Conservation (phyloP, 768 basidiomycete species). For the Amanita exitialis region DNA sequence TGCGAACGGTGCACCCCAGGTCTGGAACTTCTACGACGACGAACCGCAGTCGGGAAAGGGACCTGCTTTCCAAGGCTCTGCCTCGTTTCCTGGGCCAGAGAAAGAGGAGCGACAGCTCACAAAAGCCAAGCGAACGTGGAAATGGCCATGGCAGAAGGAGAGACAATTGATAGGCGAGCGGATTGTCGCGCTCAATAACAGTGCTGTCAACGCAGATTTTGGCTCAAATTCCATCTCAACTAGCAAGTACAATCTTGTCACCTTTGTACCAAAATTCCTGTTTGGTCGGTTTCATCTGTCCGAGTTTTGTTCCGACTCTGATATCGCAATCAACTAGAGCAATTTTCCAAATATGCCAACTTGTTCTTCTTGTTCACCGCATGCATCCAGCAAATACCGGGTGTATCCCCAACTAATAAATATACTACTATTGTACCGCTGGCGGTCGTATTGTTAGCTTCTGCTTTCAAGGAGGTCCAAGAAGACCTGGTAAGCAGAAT, state of each 20-base stretch:
- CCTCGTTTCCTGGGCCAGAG: conserved; percentile 26
- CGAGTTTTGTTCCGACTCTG: neutral
- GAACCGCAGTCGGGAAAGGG: conserved; percentile 31
- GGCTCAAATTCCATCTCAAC: conserved; percentile 83
- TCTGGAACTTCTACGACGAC: conserved; percentile 71
- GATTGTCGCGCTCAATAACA: conserved; percentile 75
- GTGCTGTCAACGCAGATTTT: conserved; percentile 53
- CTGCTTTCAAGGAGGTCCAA: conserved; percentile 91
- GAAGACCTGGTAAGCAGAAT: conserved; percentile 73
- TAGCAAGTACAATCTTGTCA: conserved; percentile 85
- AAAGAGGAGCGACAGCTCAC: conserved; percentile 12
- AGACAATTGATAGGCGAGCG: conserved; percentile 62
- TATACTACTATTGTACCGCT: conserved; percentile 95
- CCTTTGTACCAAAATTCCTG: conserved; percentile 90
- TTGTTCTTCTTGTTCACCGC: conserved; percentile 98
- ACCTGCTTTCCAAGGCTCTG: conserved; percentile 32
- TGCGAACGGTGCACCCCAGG: conserved; percentile 43
- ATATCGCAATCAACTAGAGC: conserved; percentile 43
- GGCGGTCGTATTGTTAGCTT: conserved; percentile 79
- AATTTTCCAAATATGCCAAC: conserved; percentile 99
- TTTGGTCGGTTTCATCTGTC: conserved; percentile 45
- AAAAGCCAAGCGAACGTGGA: conserved; percentile 37
- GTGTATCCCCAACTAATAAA: conserved; percentile 89
- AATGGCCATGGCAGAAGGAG: conserved; percentile 79
- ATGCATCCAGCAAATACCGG: conserved; percentile 95